These are phyloP conservation scores for Ceratobasidium sp. DNA, from an alignment of 1,284 basidiomycete species.

Conservation along the genomic window DNA sequence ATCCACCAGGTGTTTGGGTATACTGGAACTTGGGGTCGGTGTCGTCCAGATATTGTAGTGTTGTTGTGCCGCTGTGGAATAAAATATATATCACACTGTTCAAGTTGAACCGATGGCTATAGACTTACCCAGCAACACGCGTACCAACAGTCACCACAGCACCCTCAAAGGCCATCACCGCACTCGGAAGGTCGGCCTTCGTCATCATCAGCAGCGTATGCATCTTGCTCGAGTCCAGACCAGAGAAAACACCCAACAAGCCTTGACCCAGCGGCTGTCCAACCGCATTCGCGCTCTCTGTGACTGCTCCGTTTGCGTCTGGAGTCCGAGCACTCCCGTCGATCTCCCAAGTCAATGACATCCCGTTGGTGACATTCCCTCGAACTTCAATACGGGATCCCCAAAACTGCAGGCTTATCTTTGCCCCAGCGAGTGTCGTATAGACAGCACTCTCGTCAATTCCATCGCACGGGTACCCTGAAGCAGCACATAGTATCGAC, in stretches of 20 bases:
- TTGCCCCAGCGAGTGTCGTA: conserved; percentile 1
- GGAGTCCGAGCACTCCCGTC: conserved; percentile 7
- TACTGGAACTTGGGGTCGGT: neutral
- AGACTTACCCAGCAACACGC: conserved; percentile 24
- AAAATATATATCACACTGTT: neutral
- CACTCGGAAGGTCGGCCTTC: neutral
- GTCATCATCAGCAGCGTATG: conserved; percentile 23
- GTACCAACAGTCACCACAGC: conserved; percentile 26
- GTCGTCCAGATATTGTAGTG: conserved; percentile 14
- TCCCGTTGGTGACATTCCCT: conserved; percentile 21
- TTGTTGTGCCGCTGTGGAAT: neutral
- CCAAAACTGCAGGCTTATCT: conserved; percentile 23
- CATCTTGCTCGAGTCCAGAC: conserved; percentile 19
- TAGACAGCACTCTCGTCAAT: conserved; percentile 18
- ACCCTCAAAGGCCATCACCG: conserved; percentile 26
- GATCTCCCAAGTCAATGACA: conserved; percentile 23
- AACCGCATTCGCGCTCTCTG: neutral
- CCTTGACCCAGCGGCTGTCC: conserved; percentile 10
- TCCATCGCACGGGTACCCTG: conserved; percentile 29
- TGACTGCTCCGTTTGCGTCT: neutral
- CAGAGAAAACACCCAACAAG: conserved; percentile 20
- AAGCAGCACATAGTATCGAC: conserved; percentile 19
- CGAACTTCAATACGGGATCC: conserved; percentile 24
- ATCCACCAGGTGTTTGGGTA: conserved; percentile 21
- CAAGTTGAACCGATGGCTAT: neutral